Conservation (phyloP, 2,329 filamentous ascomycete genomes). For the Fusarium burgessii region DNA sequence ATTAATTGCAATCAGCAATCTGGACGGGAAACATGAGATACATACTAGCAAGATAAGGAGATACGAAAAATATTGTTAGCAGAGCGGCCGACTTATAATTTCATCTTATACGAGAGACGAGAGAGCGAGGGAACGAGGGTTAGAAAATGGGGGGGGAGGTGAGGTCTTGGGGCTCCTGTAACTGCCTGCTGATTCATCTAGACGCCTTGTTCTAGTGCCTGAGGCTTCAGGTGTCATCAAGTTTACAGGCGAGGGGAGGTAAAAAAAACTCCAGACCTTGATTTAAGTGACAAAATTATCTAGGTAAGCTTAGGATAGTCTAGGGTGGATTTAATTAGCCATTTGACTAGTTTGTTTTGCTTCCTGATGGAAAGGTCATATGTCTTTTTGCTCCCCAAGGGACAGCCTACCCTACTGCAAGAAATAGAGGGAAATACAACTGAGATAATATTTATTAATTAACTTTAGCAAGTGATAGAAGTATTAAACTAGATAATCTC, state of each 20-base stretch:
- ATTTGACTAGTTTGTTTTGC: no score
- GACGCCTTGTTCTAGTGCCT: slow-evolving; percentile 20
- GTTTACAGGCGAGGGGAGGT: background rate
- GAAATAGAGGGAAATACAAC: no score
- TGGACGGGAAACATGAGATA: background rate
- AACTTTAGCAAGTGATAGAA: no score
- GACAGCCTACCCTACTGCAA: no score
- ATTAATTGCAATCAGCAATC: background rate
- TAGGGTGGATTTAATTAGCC: no score
- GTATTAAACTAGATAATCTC: no score
- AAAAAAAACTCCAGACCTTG: no score
- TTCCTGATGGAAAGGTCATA: no score
- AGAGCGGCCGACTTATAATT: slow-evolving; percentile 5
- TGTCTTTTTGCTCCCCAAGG: no score
- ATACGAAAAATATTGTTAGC: background rate
- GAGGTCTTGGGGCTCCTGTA: background rate
- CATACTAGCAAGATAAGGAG: background rate
- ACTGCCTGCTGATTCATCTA: slow-evolving; percentile 18
- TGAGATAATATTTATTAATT: no score
- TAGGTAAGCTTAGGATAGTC: no score
- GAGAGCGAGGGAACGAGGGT: background rate
- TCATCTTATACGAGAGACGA: background rate
- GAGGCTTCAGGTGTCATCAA: slow-evolving; percentile 13
- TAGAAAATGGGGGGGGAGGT: background rate
- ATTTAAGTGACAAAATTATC: no score